Percentiles rank a stretch among this genome's conserved stretches.
Conservation (phyloP, 495 filamentous ascomycete genomes). For the Glutinoglossum americanum region DNA sequence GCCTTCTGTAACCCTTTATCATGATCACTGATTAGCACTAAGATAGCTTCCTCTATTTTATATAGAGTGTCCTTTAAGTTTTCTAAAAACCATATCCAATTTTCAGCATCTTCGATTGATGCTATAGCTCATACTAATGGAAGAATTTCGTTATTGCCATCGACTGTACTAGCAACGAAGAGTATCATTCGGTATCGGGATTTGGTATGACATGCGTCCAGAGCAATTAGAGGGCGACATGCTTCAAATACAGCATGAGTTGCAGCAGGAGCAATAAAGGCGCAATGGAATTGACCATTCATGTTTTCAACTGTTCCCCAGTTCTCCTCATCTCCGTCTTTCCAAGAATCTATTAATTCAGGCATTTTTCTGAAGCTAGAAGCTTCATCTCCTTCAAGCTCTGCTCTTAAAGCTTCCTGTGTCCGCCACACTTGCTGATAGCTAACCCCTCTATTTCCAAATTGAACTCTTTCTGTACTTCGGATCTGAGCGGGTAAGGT, state of each 20-base stretch:
- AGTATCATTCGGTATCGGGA: not conserved
- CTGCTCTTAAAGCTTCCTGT: not conserved
- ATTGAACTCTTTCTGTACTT: not conserved
- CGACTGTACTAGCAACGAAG: not conserved
- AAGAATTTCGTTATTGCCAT: not conserved
- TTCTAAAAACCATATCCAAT: not conserved
- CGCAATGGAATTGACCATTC: not conserved
- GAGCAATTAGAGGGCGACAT: not conserved
- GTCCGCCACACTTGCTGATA: not conserved
- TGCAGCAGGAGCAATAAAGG: not conserved
- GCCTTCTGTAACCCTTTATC: not conserved
- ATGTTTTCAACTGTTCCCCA: not conserved
- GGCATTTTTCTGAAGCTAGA: not conserved
- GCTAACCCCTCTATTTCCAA: not conserved
- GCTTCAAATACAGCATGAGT: not conserved
- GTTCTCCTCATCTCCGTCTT: not conserved
- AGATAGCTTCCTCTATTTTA: not conserved
- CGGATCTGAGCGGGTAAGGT: not conserved
- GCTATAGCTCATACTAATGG: not conserved
- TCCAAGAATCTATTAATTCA: not conserved
- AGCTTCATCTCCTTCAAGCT: not conserved
- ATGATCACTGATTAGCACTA: not conserved
- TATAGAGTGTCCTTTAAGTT: not conserved
- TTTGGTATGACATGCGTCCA: not conserved
- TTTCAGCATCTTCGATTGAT: not conserved